Evolutionary conservation across 2,329 filamentous ascomycete genomes (phyloP), one percentile per base, ranked within the genome.

Genomic region (Aureobasidium sp.): DNA sequence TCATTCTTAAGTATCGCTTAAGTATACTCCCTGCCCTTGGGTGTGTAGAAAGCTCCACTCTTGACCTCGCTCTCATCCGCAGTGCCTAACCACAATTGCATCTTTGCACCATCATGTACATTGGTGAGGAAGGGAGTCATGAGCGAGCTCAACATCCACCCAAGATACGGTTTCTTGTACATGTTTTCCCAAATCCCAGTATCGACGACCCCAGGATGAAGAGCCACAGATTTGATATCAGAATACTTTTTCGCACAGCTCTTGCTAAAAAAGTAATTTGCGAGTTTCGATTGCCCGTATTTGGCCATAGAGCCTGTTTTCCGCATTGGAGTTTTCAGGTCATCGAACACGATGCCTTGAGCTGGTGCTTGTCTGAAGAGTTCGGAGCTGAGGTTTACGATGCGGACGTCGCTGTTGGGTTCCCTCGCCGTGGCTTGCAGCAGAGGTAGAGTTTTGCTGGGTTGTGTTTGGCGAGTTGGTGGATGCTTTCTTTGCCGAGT

Each of bases 381-480:
- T 6, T 66, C 51, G 2, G 68, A 70, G 27, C 64, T 69, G 38
- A 68, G 55, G 61, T 65, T 69, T 37, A 73, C 60, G 37, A 73
- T 61, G 8, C 70, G 67, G 1, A 67, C 67, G 45, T 70, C 70
- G 21, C 35, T 37, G 29, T 60, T 61, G 15, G 59, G 57, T 10
- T 62, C 31, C 11, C 61, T 17, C 0, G 69, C 69, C 1, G 70
- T 70, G 13, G 60, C 23, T 31, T 64, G 54, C 15, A 72, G 50
- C 3, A 65, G 43, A 1, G 67, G 70, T 80, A 84, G 62, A 84
- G 79, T 60, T 81, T 77, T 0, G 72, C 70, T 1, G 82, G 80
- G 8, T 73, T 68, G 66, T 83, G 81, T 60, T 72, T 73, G n/a
- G 77, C 77, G 45, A 82, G 73, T 57, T 78, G 74, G 37, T 75